phyloP scores from a whole-genome alignment of 78 protist species.

The Polysphondylium violaceum region DNA sequence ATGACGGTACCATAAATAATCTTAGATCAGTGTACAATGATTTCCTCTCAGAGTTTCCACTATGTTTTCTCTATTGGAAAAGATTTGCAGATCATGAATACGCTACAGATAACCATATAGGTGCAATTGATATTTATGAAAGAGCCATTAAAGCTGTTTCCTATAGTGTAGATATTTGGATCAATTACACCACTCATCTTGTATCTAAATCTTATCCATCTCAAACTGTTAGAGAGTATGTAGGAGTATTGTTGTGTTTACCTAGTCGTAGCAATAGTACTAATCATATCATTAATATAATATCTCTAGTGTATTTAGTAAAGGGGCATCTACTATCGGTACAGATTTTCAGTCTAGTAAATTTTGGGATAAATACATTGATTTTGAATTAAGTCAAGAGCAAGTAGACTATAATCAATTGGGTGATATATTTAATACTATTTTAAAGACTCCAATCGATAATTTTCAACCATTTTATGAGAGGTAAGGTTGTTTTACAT shows the following conservation, averaged over 20 bases:
- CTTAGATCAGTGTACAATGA: slow-evolving; percentile 16
- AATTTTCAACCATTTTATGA: slow-evolving; percentile 22
- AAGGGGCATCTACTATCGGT: slow-evolving; percentile 13
- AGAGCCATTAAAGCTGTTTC: background rate
- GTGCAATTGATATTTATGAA: slow-evolving; percentile 1
- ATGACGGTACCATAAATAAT: background rate
- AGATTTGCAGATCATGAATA: slow-evolving; percentile 33
- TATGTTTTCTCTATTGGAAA: slow-evolving; percentile 39
- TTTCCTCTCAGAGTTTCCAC: slow-evolving; percentile 15
- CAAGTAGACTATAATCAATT: slow-evolving; percentile 3
- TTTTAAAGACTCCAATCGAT: slow-evolving; percentile 30
- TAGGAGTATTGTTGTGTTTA: background rate
- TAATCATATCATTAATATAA: background rate
- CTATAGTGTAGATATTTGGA: slow-evolving; percentile 21
- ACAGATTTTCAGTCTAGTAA: slow-evolving; percentile 10
- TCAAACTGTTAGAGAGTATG: background rate
- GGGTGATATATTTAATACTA: slow-evolving; percentile 8
- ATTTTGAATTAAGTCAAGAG: slow-evolving; percentile 13
- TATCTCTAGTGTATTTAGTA: slow-evolving; percentile 3
- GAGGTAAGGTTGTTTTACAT: too few relatives aligned
- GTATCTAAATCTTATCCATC: slow-evolving; percentile 2
- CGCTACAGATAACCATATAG: background rate
- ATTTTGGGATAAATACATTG: slow-evolving; percentile 36
- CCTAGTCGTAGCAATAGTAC: background rate
- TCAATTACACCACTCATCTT: slow-evolving; percentile 12